These are phyloP conservation scores for Cyclostephanos invisitatus DNA, from an alignment of 108 stramenopile species.

Conservation along the genomic window DNA sequence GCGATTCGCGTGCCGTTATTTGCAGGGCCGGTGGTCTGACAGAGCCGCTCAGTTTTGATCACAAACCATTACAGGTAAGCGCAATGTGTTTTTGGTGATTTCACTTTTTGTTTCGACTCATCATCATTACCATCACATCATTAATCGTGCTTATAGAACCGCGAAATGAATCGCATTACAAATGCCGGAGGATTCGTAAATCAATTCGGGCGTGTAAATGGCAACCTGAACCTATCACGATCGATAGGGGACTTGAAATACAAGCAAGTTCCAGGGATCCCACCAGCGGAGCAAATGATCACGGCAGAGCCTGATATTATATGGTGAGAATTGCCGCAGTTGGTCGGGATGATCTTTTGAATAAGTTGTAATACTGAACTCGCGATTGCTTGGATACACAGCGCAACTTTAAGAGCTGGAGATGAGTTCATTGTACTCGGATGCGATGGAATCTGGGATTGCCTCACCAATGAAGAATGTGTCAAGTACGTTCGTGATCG, in stretches of 20 bases:
- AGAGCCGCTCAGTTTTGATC: slow-evolving; percentile 83
- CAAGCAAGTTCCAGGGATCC: slow-evolving; percentile 84
- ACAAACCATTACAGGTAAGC: slow-evolving; percentile 77
- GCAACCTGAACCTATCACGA: slow-evolving; percentile 93
- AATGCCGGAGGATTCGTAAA: slow-evolving; percentile 93
- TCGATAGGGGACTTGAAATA: slow-evolving; percentile 98
- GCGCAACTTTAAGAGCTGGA: slow-evolving; percentile 45
- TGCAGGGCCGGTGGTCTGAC: slow-evolving; percentile 71
- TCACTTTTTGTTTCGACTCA: no score
- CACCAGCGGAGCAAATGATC: slow-evolving; percentile 84
- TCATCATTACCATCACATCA: no score
- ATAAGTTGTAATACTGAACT: neutral
- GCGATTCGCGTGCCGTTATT: slow-evolving; percentile 89
- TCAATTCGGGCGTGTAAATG: slow-evolving; percentile 94
- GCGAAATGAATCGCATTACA: slow-evolving; percentile 82
- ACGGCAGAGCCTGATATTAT: slow-evolving; percentile 91
- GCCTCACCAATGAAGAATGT: slow-evolving; percentile 88
- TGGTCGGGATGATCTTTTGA: neutral
- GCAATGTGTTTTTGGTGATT: slow-evolving; percentile 1
- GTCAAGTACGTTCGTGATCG: slow-evolving; percentile 87
- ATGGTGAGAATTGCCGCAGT: slow-evolving; percentile 48
- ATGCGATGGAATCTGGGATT: slow-evolving; percentile 99
- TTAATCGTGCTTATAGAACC: slow-evolving; percentile 21
- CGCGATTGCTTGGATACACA: neutral
- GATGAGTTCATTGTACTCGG: slow-evolving; percentile 95